Evolutionary conservation across 2,329 filamentous ascomycete species (phyloP), one percentile per base, ranked within the genome.

Genomic region (Talaromyces islandicus): DNA sequence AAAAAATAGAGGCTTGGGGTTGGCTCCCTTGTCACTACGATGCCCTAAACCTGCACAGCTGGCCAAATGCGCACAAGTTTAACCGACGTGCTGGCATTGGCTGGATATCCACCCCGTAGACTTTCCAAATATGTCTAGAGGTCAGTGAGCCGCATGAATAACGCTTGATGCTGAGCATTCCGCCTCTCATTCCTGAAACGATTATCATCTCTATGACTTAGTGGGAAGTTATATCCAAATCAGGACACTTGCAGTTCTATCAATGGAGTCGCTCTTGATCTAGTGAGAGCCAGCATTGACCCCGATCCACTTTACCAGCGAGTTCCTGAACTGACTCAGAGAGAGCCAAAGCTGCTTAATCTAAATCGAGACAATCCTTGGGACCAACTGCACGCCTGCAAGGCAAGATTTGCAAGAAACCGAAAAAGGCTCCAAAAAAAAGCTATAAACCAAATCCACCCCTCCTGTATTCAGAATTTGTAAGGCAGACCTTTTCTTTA

Each of bases 361-460:
- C 41, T 61, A 51, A 58, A 61, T 61, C 32, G 41, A 57, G 56
- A 50, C 54, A 55, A 56, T 61, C 55, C 59, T 58, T 58, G 59
- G 17, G 17, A 38, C 51, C 55, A 55, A 55, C 55, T 43, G 50
- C 59, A 53, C 54, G n/a, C 51, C 62, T 64, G 62, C 62, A 64
- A 64, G 62, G 60, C 50, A 57, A 58, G 27, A 43, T 25, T 30
- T 21, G 21, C 27, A 35, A 12, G 19, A n/a, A n/a, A 11, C 55
- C 21, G 24, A 32, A n/a, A 46, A 43, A 9, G n/a, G 27, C 32
- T 53, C 57, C n/a, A n/a, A n/a, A 52, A 57, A 54, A 60, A 56
- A 64, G 56, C 62, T 64, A 64, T 64, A 64, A 64, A 64, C 62
- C 55, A 55, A 62, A 62, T 57, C 60, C 58, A 62, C 60, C 62